Evolutionary conservation across 2,329 filamentous ascomycete genomes (phyloP).

Genomic region (Chaetomium olivaceum): DNA sequence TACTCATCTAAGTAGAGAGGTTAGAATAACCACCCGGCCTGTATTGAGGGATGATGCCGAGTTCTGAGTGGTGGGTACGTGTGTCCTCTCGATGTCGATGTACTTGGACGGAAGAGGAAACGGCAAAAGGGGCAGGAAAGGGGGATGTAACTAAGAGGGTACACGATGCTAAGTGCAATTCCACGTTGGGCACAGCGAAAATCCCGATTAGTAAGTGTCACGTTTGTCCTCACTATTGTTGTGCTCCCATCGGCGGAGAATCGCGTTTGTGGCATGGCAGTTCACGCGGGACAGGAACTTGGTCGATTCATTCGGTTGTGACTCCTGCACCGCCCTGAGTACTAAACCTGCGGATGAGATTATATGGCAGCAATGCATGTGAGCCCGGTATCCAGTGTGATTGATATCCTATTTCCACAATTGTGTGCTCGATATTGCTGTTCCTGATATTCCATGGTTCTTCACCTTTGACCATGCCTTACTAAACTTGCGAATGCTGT

Average conservation of each 20-base stretch:
- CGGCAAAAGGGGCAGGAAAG: not conserved
- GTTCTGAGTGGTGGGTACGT: not conserved
- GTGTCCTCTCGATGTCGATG: not conserved
- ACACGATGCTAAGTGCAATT: not conserved
- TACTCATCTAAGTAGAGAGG: not conserved
- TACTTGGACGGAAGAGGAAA: not conserved
- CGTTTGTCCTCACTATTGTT: not conserved
- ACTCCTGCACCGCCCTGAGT: not conserved
- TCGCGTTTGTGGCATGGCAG: not conserved
- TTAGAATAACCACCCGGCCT: not conserved
- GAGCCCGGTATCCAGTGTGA: not conserved
- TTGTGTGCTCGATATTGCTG: too few relatives aligned
- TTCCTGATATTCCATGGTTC: too few relatives aligned
- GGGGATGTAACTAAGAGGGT: not conserved
- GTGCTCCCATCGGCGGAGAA: not conserved
- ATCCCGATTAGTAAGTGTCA: slow-evolving; percentile 8
- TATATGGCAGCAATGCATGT: not conserved
- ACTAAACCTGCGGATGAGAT: not conserved
- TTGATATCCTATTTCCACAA: not conserved
- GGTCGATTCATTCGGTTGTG: not conserved
- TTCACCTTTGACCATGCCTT: too few relatives aligned
- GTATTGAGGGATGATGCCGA: not conserved
- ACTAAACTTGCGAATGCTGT: too few relatives aligned
- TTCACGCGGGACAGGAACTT: not conserved
- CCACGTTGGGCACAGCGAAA: not conserved